Conservation (phyloP, 306 rosid genomes). For the Quillaja saponaria region DNA sequence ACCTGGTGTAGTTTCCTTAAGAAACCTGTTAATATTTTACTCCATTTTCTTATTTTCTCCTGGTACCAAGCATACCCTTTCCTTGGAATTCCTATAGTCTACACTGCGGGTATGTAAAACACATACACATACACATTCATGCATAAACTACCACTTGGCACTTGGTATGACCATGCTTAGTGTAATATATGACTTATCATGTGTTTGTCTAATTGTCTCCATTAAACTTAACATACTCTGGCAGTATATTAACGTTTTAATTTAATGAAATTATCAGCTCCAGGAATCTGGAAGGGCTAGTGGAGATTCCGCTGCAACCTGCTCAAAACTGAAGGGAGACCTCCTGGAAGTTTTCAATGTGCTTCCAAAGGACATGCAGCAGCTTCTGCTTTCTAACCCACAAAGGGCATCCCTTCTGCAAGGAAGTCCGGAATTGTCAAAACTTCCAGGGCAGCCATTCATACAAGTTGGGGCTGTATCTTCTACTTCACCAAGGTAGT, state of each 20-base stretch:
- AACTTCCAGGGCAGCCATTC: slow-evolving; percentile 53
- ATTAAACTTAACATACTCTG: slow-evolving; percentile 23
- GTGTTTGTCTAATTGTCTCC: not conserved
- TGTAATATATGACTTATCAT: not conserved
- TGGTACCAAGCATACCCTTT: not conserved
- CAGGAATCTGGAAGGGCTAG: slow-evolving; percentile 61
- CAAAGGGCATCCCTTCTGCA: slow-evolving; percentile 71
- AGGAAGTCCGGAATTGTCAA: slow-evolving; percentile 43
- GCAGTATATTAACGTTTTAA: slow-evolving; percentile 26
- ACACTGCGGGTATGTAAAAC: no score
- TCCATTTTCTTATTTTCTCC: not conserved
- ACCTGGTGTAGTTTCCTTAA: not conserved
- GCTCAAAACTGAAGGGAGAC: slow-evolving; percentile 61
- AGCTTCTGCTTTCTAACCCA: slow-evolving; percentile 75
- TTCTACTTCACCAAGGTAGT: slow-evolving; percentile 48
- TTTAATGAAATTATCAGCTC: slow-evolving; percentile 47
- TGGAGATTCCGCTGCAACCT: slow-evolving; percentile 45
- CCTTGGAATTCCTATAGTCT: slow-evolving; percentile 6
- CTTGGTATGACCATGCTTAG: not conserved
- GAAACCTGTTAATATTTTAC: slow-evolving; percentile 16
- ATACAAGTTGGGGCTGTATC: slow-evolving; percentile 39
- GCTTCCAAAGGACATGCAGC: slow-evolving; percentile 86
- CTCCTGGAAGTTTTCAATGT: slow-evolving; percentile 58
- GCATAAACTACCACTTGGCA: not conserved
- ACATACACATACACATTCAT: not conserved